These are phyloP conservation scores for Trypethelium eluteriae DNA, from an alignment of 495 filamentous ascomycete genomes.

Conservation along the genomic window DNA sequence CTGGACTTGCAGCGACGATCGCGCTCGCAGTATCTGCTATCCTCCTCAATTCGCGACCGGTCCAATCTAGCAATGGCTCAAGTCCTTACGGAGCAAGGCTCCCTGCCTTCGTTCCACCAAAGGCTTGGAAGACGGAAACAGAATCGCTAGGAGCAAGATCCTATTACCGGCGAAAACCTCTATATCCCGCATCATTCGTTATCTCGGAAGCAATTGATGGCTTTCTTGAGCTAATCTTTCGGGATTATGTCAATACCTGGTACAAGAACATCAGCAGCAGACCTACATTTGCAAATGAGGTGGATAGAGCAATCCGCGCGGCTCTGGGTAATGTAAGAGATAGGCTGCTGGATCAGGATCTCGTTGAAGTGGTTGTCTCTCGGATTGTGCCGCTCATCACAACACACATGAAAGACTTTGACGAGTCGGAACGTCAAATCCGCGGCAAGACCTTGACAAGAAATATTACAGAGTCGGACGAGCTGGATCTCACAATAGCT, in stretches of 20 bases:
- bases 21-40: constrained; percentile 49
- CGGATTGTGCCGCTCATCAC: constrained; percentile 83
- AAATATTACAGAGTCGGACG: constrained; percentile 90
- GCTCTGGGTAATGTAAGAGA: constrained; percentile 65
- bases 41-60: constrained; percentile 53
- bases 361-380: constrained; percentile 71
- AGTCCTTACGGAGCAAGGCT: constrained; percentile 31
- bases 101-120: constrained; percentile 54
- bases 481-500: constrained; percentile 88
- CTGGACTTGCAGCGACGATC: constrained; percentile 52
- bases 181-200: constrained; percentile 70
- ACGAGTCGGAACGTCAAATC: constrained; percentile 79
- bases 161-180: constrained; percentile 47
- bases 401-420: constrained; percentile 83
- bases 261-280: constrained; percentile 78
- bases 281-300: constrained; percentile 70
- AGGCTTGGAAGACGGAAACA: constrained; percentile 61
- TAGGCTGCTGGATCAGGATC: constrained; percentile 61
- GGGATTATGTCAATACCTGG: constrained; percentile 86
- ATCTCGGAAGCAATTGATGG: constrained; percentile 77
- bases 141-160: constrained; percentile 42
- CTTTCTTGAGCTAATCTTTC: constrained; percentile 64
- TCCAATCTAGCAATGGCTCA: constrained; percentile 30
- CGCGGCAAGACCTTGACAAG: constrained; percentile 79
- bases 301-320: constrained; percentile 68